Conservation (phyloP, 1,284 basidiomycete species). For the Cronartium quercuum region DNA sequence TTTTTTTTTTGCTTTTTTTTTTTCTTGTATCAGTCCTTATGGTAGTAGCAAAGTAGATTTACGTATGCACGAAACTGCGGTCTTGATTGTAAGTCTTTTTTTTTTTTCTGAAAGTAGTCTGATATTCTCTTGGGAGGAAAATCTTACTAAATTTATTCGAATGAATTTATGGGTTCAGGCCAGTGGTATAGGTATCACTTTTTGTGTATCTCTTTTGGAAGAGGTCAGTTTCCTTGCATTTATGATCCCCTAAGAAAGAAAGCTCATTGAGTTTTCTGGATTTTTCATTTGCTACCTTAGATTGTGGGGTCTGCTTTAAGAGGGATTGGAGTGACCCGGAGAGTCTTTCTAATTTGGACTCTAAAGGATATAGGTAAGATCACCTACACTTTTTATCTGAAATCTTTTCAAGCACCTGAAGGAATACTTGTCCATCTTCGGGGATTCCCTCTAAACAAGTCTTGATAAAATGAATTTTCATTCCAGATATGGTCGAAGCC, state of each 20-base stretch:
- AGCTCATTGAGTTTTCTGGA: not conserved
- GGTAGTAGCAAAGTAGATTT: slow-evolving; percentile 15
- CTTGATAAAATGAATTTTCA: not conserved
- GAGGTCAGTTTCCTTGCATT: slow-evolving; percentile 4
- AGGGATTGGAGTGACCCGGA: slow-evolving; percentile 6
- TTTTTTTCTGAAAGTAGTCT: not conserved
- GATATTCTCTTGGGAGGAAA: not conserved
- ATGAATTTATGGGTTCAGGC: not conserved
- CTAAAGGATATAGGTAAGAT: slow-evolving; percentile 33
- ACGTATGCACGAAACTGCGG: slow-evolving; percentile 13
- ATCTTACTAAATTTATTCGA: not conserved
- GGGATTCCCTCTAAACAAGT: not conserved
- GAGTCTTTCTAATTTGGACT: slow-evolving; percentile 22
- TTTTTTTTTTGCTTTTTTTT: not conserved
- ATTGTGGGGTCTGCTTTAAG: slow-evolving; percentile 23
- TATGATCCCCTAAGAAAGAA: too few species aligned
- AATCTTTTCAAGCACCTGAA: not conserved
- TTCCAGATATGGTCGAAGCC: slow-evolving; percentile 24
- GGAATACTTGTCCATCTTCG: not conserved
- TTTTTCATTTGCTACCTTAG: not conserved
- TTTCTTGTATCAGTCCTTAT: slow-evolving; percentile 15
- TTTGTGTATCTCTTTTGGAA: slow-evolving; percentile 34
- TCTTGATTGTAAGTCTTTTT: slow-evolving; percentile 17
- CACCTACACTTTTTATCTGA: not conserved
- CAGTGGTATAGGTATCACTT: slow-evolving; percentile 20